Base-by-base conservation (phyloP, 495 filamentous ascomycete genomes). In the Immersiella caudata region DNA sequence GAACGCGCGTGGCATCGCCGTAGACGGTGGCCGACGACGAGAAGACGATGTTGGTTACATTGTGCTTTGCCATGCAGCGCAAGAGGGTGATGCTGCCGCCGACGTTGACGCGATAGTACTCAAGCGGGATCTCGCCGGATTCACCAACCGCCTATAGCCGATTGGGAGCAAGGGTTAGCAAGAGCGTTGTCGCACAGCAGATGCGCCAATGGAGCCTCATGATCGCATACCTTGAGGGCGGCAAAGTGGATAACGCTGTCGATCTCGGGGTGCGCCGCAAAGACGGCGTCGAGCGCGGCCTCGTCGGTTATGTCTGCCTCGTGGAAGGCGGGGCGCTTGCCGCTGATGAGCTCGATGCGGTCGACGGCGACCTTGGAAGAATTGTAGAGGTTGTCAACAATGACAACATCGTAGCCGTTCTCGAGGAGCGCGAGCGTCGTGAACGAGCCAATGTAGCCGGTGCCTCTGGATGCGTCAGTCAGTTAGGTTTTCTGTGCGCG, bases 241-340 rank as follows among this genome's bases (percentile, higher is more conserved):
- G 95, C 96, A 77, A 99, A 99, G 82, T 99, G 95, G 67, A 99
- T 97, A 58, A 97, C 95, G 77, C 91, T 96, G 85, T 97, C 93
- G 75, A 99, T 97, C 71, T 93, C 89, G 29, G 93, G 92, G 80
- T 98, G 91, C 59, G 89, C 91, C 68, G 86, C 83, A 77, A 99
- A 97, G 68, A 97, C 91, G 75, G 89, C 87, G 81, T 97, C 92
- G 66, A 98, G 88, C 35, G 81, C 89, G 40, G 85, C 84, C 78
- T 93, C 88, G 76, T 97, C 86, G 67, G 93, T 97, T 74, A 99
- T 86, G 81, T 99, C 94, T 73, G 90, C 82, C 76, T 96, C 80
- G 81, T 91, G 87, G 80, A 97, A 98, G 60, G 85, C 84, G 52
- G 96, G 93, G 72, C 89, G 88, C 84, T 94, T 96, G 78, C 94